These are phyloP conservation scores for Hsuehochloa calcarea DNA, from an alignment of 176 grass and related monocot genomes.

Conservation along the genomic window DNA sequence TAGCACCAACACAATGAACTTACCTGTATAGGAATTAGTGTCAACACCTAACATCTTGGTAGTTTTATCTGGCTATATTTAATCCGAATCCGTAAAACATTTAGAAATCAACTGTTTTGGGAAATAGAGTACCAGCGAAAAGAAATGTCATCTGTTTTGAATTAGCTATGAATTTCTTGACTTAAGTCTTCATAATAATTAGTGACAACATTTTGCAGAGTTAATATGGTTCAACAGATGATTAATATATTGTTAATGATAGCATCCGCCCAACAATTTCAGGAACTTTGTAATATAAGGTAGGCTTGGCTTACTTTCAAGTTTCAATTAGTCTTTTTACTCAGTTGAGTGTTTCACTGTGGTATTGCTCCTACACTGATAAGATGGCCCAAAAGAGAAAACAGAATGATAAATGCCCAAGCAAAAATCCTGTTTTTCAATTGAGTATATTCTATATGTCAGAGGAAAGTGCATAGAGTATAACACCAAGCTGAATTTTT, in stretches of 20 bases:
- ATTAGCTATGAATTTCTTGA: background rate
- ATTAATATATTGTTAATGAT: background rate
- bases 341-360: background rate
- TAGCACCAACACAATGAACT: background rate
- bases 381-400: background rate
- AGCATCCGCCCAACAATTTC: background rate
- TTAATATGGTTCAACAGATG: background rate
- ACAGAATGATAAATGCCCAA: background rate
- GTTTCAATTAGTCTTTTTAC: background rate
- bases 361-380: background rate
- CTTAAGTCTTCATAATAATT: background rate
- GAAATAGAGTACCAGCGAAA: background rate
- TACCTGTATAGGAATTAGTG: background rate
- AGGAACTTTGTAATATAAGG: background rate
- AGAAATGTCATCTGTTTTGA: background rate
- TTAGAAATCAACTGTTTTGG: background rate
- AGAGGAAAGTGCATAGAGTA: background rate
- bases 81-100: background rate
- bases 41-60: background rate
- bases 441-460: background rate
- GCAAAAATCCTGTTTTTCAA: background rate
- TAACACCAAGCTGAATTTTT: background rate
- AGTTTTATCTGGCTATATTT: background rate
- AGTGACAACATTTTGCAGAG: background rate
- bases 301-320: background rate